phyloP scores from a whole-genome alignment of 257 asterid genomes.

The Penstemon davidsonii region DNA sequence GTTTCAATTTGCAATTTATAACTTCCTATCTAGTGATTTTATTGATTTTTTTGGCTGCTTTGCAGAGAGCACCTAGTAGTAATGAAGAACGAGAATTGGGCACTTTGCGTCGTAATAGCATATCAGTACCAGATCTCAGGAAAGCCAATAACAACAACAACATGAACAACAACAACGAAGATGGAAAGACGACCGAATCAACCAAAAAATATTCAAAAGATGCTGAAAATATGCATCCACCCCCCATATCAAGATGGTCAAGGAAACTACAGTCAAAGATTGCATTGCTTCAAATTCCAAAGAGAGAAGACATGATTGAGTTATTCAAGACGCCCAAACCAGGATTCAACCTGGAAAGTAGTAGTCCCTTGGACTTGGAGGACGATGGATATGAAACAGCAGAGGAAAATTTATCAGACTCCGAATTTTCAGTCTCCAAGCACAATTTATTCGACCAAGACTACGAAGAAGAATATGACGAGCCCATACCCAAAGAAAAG shows the following conservation, averaged over 20 bases:
- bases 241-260: conserved; percentile 51
- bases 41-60: neutral
- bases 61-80: conserved; percentile 62
- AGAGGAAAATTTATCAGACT: conserved; percentile 62
- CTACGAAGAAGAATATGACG: conserved; percentile 45
- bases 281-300: conserved; percentile 57
- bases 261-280: conserved; percentile 54
- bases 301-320: conserved; percentile 39
- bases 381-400: conserved; percentile 77
- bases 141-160: conserved; percentile 22
- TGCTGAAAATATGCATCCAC: conserved; percentile 34
- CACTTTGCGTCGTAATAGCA: conserved; percentile 41
- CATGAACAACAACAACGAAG: conserved; percentile 21
- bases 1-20: no score
- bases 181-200: conserved; percentile 15
- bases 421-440: conserved; percentile 58
- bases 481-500: conserved; percentile 56
- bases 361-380: conserved; percentile 14
- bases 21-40: neutral
- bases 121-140: conserved; percentile 51
- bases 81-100: conserved; percentile 46
- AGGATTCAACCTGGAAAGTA: conserved; percentile 27
- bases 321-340: conserved; percentile 43
- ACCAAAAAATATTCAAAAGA: conserved; percentile 40
- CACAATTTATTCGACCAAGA: conserved; percentile 56